A percentile compares a stretch with the other conserved stretches of the same genome.
Conservation (phyloP, 2,329 filamentous ascomycete species). For the Gaeumannomyces sp. region DNA sequence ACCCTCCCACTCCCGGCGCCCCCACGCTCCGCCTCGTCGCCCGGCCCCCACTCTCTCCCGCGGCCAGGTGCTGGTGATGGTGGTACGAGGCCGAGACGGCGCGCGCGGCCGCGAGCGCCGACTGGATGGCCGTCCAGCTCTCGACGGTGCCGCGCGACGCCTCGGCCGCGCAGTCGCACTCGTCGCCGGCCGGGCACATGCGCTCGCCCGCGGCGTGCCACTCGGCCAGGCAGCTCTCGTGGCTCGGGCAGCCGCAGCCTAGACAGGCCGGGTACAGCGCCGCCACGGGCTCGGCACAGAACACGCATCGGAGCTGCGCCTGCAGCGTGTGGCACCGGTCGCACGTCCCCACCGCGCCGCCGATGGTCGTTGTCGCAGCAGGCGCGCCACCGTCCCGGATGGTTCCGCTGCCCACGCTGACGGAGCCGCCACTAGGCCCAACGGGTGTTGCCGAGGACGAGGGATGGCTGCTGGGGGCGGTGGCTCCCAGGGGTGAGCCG, state of each 20-base stretch:
- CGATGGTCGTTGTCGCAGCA: conserved; percentile 36
- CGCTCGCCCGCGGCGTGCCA: conserved; percentile 53
- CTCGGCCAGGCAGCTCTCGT: conserved; percentile 52
- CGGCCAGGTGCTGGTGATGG: background rate
- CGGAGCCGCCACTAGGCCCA: too few relatives aligned
- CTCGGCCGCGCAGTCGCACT: conserved; percentile 55
- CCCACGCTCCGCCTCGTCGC: conserved; percentile 11
- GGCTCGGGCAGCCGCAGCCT: conserved; percentile 55
- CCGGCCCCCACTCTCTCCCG: background rate
- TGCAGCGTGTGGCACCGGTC: conserved; percentile 48
- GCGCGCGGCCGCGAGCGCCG: conserved; percentile 12
- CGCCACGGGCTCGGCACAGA: conserved; percentile 55
- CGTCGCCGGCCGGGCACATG: conserved; percentile 57
- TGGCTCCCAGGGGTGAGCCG: conserved; percentile 18
- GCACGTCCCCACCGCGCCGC: conserved; percentile 44
- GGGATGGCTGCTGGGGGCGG: background rate
- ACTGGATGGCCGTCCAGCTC: conserved; percentile 52
- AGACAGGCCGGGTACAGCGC: conserved; percentile 56
- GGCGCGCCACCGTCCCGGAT: conserved; percentile 37
- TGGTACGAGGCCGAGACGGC: background rate
- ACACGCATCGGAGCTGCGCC: conserved; percentile 54
- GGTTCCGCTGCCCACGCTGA: too few relatives aligned
- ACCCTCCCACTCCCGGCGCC: conserved; percentile 22
- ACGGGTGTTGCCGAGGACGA: background rate
- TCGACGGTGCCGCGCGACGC: conserved; percentile 53